phyloP scores from a whole-genome alignment of 2,329 filamentous ascomycete species.

The Penicillium brevicompactum region DNA sequence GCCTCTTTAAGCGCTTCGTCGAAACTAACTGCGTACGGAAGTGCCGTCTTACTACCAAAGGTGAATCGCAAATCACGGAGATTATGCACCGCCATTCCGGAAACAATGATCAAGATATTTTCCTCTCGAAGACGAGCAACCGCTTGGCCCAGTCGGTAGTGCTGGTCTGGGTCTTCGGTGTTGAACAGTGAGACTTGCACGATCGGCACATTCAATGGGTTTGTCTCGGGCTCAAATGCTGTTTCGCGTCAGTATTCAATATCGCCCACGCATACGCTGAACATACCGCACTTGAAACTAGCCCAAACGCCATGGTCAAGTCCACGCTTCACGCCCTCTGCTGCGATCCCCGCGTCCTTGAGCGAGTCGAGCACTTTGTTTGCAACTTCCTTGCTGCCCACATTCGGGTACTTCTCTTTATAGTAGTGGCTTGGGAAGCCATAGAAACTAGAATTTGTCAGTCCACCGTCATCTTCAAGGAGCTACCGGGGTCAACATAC shows the following conservation, averaged over 20 bases:
- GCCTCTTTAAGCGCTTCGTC: conserved; percentile 69
- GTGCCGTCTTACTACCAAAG: conserved; percentile 48
- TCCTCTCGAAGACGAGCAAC: conserved; percentile 67
- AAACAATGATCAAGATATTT: conserved; percentile 68
- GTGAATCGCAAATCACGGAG: conserved; percentile 57
- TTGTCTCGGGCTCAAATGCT: conserved; percentile 64
- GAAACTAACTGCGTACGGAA: conserved; percentile 65
- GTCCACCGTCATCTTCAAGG: background rate
- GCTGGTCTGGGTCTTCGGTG: conserved; percentile 64
- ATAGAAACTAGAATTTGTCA: conserved; percentile 59
- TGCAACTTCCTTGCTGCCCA: conserved; percentile 63
- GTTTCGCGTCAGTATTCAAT: conserved; percentile 3
- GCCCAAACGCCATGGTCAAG: conserved; percentile 77
- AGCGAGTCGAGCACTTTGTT: conserved; percentile 60
- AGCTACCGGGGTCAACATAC: conserved; percentile 36
- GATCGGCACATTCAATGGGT: conserved; percentile 66
- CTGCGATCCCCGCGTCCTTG: conserved; percentile 59
- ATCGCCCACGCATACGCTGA: background rate
- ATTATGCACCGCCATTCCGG: conserved; percentile 76
- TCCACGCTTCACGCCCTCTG: conserved; percentile 62
- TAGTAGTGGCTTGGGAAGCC: conserved; percentile 73
- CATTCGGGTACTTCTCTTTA: conserved; percentile 66
- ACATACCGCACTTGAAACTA: conserved; percentile 60
- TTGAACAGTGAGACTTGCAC: conserved; percentile 73
- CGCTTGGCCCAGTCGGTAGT: conserved; percentile 69